Evolutionary conservation across 805 yeast genomes (phyloP), one percentile per base, ranked within the genome.

Genomic region (Pichia kluyveri): DNA sequence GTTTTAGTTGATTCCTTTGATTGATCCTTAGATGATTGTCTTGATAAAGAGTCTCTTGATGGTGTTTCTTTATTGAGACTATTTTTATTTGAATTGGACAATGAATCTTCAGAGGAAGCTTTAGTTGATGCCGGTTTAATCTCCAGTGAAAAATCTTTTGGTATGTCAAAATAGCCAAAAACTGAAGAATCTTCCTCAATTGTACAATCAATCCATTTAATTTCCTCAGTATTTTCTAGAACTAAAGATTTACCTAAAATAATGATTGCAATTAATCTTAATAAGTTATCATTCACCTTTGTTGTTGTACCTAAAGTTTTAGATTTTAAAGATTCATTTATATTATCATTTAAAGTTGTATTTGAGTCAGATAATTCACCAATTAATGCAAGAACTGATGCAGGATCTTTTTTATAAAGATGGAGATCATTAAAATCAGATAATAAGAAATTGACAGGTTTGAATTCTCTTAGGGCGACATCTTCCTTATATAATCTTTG

Each of bases 401-500:
- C 47, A 41, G 61, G 63, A 34, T 60, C 57, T 34, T 57, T 59
- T 30, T 54, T 65, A 34, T 76, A 74, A 28, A 78, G 62, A 42
- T 65, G 67, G 31, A 66, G 67, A 56, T 83, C 89, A 53, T 80
- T 69, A 54, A 82, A 83, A 58, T 83, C 90, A 45, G 71, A 72
- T 47, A 83, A 69, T 45, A 71, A 73, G 52, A 68, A 72, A 26
- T 73, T 73, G 17, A 84, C 67, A 5, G 83, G 75, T 30, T 69
- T 65, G 56, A 80, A 82, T 51, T 82, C 89, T 50, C 76, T 77
- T 53, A 80, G 66, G 23, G 70, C 63, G 14, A 82, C 78, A 64
- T 84, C 93, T 57, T 85, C 91, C 41, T 69, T 63, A 58, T 82
- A 83, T 46, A 74, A 75, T 48, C 79, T 75, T 2, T 60, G 56